Conservation (phyloP, 176 grass and related monocot species). For the Neostapfia colusana region DNA sequence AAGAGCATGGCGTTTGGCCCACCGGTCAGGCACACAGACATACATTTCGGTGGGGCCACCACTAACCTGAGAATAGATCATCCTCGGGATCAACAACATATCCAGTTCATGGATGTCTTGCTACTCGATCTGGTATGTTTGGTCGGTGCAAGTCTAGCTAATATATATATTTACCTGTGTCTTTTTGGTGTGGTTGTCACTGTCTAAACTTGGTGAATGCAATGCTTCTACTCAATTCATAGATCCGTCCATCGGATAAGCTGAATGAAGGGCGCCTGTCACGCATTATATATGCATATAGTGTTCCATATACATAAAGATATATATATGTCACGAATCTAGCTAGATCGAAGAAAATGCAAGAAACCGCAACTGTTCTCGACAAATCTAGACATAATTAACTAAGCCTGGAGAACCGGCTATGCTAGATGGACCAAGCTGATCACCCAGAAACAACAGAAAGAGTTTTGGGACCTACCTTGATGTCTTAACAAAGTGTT, state of each 20-base stretch:
- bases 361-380: not conserved
- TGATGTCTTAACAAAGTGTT: not conserved
- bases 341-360: not conserved
- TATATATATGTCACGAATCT: not conserved
- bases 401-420: not conserved
- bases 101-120: not conserved
- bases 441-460: not conserved
- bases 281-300: not conserved
- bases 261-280: not conserved
- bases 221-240: conserved; percentile 44
- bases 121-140: conserved; percentile 10
- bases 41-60: conserved; percentile 6
- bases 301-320: not conserved
- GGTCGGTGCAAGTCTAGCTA: conserved; percentile 18
- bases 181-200: conserved; percentile 13
- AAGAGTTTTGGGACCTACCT: not conserved
- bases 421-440: not conserved
- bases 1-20: conserved; percentile 11
- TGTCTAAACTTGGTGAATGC: conserved; percentile 25
- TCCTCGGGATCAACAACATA: conserved; percentile 15
- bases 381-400: not conserved
- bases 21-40: not conserved
- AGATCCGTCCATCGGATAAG: conserved; percentile 17
- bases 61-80: conserved; percentile 32
- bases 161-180: not conserved